These are phyloP conservation scores for Oryza australiensis DNA, from an alignment of 176 grass and related monocot genomes.

Conservation along the genomic window DNA sequence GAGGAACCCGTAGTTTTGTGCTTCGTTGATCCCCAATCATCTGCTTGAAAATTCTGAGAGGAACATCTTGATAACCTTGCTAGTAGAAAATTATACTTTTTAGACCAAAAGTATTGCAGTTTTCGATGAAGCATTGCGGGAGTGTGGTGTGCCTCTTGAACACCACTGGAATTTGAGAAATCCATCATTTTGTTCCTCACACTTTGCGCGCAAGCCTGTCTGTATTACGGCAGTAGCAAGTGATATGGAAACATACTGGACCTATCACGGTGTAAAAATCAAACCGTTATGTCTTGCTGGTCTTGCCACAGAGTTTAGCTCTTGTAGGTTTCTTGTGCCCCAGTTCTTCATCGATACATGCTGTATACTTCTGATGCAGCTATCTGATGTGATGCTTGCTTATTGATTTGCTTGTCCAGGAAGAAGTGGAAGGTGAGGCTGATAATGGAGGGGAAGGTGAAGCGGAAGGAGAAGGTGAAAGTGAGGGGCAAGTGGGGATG, in stretches of 20 bases:
- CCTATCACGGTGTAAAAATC: conserved; percentile 12
- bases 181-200: background rate
- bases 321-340: conserved; percentile 17
- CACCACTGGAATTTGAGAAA: background rate
- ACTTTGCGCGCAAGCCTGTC: background rate
- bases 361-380: background rate
- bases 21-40: background rate
- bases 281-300: background rate
- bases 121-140: background rate
- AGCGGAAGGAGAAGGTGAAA: conserved; percentile 71
- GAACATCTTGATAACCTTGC: background rate
- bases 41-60: conserved; percentile 1
- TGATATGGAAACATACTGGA: background rate
- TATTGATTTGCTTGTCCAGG: conserved; percentile 45
- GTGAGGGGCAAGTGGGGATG: conserved; percentile 78
- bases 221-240: background rate
- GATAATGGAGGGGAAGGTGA: conserved; percentile 66
- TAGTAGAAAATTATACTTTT: background rate
- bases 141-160: background rate
- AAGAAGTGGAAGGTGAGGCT: conserved; percentile 81
- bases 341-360: conserved; percentile 5
- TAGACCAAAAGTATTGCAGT: background rate
- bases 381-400: conserved; percentile 18
- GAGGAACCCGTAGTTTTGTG: conserved; percentile 4
- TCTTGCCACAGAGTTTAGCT: background rate